Percentiles rank a stretch among this genome's conserved stretches.
Conservation (phyloP, 345 rosid species). For the Eucalyptus marginata region DNA sequence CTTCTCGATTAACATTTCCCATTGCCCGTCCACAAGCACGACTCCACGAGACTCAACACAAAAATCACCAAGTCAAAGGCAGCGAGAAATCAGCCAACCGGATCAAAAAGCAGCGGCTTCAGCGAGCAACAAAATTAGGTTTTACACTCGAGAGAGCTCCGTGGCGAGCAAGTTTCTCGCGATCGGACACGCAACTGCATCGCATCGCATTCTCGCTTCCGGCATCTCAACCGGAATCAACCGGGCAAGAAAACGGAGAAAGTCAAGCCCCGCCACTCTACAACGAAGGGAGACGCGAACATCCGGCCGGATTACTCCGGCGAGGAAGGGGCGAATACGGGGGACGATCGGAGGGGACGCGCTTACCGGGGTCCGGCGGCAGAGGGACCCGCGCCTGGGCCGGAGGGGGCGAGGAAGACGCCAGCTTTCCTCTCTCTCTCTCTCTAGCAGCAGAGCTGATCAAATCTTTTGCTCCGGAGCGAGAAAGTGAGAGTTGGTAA, state of each 20-base stretch:
- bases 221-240: not conserved
- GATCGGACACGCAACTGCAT: not conserved
- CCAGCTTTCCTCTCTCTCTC: not conserved
- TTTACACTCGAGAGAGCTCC: not conserved
- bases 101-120: not conserved
- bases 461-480: not conserved
- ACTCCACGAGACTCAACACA: not conserved
- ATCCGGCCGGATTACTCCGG: not conserved
- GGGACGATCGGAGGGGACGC: not conserved
- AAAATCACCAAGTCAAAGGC: not conserved
- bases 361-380: slow-evolving; percentile 5
- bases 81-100: not conserved
- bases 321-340: not conserved
- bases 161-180: not conserved
- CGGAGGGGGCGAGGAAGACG: not conserved
- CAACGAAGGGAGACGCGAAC: not conserved
- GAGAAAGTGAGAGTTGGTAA: not conserved
- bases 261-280: not conserved
- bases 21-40: not conserved
- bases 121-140: not conserved
- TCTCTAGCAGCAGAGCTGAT: not conserved
- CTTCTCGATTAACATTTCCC: not conserved
- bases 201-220: not conserved
- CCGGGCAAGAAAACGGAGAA: not conserved
- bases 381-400: not conserved